Conservation (phyloP, 768 basidiomycete genomes). For the Rhodotorula toruloides region DNA sequence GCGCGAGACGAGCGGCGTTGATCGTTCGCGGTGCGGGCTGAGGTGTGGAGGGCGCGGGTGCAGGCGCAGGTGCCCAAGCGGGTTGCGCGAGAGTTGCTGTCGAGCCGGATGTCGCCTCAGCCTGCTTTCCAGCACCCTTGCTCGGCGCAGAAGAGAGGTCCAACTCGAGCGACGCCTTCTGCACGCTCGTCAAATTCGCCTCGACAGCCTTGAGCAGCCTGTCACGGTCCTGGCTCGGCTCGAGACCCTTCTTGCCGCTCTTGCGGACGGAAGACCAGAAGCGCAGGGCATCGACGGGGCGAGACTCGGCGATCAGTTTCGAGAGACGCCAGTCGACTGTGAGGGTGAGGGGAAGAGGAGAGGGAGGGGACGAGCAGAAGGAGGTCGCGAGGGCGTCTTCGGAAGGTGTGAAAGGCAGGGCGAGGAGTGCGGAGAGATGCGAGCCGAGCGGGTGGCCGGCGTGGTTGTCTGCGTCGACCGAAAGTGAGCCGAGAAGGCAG, state of each 20-base stretch:
- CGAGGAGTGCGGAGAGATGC: constrained; percentile 27
- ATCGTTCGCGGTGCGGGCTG: constrained; percentile 6
- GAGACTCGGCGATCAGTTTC: constrained; percentile 26
- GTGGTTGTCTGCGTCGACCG: constrained; percentile 16
- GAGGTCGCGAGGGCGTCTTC: constrained; percentile 21
- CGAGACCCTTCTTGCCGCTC: background rate
- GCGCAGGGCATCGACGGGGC: constrained; percentile 31
- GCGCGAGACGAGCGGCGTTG: constrained; percentile 3
- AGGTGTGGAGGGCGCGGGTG: background rate
- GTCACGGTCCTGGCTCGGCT: constrained; percentile 15
- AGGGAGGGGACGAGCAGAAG: constrained; percentile 20
- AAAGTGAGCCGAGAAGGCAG: background rate
- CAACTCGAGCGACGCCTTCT: constrained; percentile 16
- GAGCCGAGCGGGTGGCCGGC: background rate
- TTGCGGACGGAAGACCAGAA: constrained; percentile 9
- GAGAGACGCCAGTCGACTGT: constrained; percentile 33
- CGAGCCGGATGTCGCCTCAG: background rate
- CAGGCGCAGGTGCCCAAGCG: constrained; percentile 27
- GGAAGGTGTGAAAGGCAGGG: constrained; percentile 16
- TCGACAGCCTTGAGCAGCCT: constrained; percentile 26
- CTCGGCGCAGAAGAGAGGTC: constrained; percentile 1
- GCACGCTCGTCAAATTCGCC: constrained; percentile 19
- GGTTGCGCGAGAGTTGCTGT: constrained; percentile 30
- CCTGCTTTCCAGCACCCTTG: background rate
- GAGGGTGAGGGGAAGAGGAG: constrained; percentile 2